Base-by-base conservation (phyloP, 495 filamentous ascomycete species). In the Thermochaetoides thermophila region DNA sequence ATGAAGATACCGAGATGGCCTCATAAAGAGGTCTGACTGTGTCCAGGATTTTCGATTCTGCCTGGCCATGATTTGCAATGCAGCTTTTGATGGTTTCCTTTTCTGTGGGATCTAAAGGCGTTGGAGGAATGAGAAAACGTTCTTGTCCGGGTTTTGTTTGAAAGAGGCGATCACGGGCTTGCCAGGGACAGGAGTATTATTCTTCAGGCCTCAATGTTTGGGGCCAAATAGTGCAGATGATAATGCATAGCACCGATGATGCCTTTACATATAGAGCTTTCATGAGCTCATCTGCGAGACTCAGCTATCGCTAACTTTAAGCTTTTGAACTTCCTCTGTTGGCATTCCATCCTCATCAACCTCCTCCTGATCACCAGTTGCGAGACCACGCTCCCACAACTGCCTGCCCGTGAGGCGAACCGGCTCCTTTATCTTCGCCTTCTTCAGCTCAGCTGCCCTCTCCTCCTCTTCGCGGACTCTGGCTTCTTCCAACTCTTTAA, bases 351-450 rank as follows among this genome's bases (percentile, higher is more conserved):
- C 63, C 12, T 61, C 55, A 0, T 63, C 69, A 17, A 46, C 64
- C 27, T 85, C 79, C 42, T 83, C 83, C 53, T 84, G 78, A 31
- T 77, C 81, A 31, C 46, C 64, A 18, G 74, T 76, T 41, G 64
- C 83, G 49, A 92, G 59, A 7, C 84, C 84, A 31, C 70, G 64
- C 62, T 85, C 78, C 84, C 84, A 93, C 31, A 93, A 54, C 50
- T 93, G 75, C 53, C 61, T 79, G 21, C 84, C 84, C 5, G 82
- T 84, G 39, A 91, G 60, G 51, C 66, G 76, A 0, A 45, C 44
- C 10, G 65, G 64, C 47, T 79, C 75, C 56, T 74, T 77, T 26
- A 65, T 60, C 41, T 52, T 61, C 41, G 76, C 83, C 66, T 80
- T 85, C 61, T 73, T 76, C 44, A 83, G 67, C 39, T 83, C 82